Percentiles rank a stretch among this genome's conserved stretches.
phyloP scores from a whole-genome alignment of 1,284 basidiomycete species.

The Malassezia cuniculi region DNA sequence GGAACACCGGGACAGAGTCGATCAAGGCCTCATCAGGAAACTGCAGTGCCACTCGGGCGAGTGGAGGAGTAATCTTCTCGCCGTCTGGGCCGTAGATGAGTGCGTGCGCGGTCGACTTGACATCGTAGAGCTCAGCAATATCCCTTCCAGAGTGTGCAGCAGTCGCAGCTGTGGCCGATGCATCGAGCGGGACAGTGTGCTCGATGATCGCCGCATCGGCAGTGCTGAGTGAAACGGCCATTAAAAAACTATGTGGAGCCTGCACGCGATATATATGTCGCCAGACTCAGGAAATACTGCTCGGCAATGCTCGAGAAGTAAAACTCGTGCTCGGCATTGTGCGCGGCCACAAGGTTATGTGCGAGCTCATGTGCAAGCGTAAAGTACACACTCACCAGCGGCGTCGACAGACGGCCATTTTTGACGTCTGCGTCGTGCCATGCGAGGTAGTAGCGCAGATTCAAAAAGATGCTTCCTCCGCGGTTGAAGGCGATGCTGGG shows the following conservation, averaged over 20 bases:
- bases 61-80: constrained; percentile 3
- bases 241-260: too few relatives aligned
- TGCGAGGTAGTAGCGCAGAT: constrained; percentile 65
- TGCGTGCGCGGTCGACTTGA: constrained; percentile 19
- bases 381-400: constrained; percentile 76
- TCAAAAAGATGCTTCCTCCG: constrained; percentile 75
- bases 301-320: constrained; percentile 85
- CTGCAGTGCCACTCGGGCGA: constrained; percentile 57
- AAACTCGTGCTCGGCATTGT: constrained; percentile 62
- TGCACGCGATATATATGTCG: constrained; percentile 19
- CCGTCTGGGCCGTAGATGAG: constrained; percentile 2
- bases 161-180: constrained; percentile 25
- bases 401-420: constrained; percentile 54
- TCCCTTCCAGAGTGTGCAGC: constrained; percentile 21
- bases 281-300: constrained; percentile 48
- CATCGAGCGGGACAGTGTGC: constrained; percentile 25
- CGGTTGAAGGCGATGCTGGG: constrained; percentile 86
- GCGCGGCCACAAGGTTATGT: constrained; percentile 66
- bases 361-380: constrained; percentile 72
- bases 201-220: constrained; percentile 37
- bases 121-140: constrained; percentile 31
- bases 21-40: constrained; percentile 87
- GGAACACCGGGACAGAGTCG: constrained; percentile 71
- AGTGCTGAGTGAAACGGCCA: constrained; percentile 18
- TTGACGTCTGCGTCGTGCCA: constrained; percentile 69